Conservation (phyloP, 495 filamentous ascomycete species). For the Neurospora hispaniola region DNA sequence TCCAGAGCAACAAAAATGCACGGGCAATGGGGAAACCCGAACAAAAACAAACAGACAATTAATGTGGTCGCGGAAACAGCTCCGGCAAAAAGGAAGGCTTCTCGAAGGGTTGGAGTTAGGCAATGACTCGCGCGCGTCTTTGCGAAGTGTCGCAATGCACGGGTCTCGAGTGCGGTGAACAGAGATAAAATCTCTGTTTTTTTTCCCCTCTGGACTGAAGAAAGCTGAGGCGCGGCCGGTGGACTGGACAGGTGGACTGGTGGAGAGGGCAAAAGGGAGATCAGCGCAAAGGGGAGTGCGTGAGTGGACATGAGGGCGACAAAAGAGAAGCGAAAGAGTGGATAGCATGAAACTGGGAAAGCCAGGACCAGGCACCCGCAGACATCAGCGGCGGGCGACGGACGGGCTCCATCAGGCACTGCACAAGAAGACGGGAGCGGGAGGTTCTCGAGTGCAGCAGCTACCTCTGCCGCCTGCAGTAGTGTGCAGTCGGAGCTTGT, state of each 20-base stretch:
- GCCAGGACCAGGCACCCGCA: neutral
- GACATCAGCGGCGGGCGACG: neutral
- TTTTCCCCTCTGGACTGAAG: neutral
- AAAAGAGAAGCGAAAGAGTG: neutral
- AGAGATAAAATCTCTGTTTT: neutral
- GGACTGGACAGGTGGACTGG: neutral
- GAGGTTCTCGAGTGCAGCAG: neutral
- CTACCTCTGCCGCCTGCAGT: neutral
- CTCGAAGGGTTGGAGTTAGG: neutral
- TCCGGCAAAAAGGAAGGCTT: neutral
- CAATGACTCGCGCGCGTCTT: neutral
- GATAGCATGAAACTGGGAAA: neutral
- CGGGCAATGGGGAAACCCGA: neutral
- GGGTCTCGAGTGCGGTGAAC: neutral
- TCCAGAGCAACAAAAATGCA: neutral
- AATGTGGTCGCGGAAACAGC: neutral
- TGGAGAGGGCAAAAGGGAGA: neutral
- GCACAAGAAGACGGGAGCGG: neutral
- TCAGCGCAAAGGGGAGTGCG: neutral
- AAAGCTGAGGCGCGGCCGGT: neutral
- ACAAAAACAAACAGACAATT: neutral
- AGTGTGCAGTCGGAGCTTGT: neutral
- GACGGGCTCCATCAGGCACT: neutral
- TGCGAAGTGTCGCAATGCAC: neutral
- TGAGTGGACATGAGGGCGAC: neutral